These are phyloP conservation scores for Biscogniauxia sp. DNA, from an alignment of 2,329 filamentous ascomycete genomes.

Conservation along the genomic window DNA sequence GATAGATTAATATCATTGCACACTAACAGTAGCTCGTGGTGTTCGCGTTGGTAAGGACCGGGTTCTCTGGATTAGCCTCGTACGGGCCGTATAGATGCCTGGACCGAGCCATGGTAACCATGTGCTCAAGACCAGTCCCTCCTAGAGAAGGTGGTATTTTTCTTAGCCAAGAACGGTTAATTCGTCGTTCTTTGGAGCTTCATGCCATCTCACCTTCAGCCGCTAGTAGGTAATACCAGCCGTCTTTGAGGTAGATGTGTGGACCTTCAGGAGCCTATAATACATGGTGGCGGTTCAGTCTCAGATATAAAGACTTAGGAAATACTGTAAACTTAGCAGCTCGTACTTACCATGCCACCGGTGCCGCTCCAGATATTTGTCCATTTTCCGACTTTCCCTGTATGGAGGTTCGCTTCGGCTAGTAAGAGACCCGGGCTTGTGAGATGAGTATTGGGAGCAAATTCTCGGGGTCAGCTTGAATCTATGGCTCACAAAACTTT, in stretches of 20 bases:
- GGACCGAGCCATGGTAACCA: constrained; percentile 47
- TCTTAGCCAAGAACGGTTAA: background rate
- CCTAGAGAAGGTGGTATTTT: constrained; percentile 20
- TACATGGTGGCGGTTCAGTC: no score
- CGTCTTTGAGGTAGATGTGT: constrained; percentile 50
- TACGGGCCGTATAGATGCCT: constrained; percentile 43
- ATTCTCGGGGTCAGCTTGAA: background rate
- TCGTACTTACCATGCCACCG: constrained; percentile 32
- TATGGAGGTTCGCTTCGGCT: constrained; percentile 39
- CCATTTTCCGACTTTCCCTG: constrained; percentile 39
- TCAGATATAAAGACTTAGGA: no score
- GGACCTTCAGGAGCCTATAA: constrained; percentile 48
- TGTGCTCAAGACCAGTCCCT: constrained; percentile 48
- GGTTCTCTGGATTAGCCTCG: constrained; percentile 41
- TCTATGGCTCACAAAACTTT: constrained; percentile 27
- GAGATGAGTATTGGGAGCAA: background rate
- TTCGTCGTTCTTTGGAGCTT: background rate
- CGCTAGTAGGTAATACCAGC: constrained; percentile 52
- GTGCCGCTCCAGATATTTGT: constrained; percentile 48
- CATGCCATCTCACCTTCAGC: constrained; percentile 42
- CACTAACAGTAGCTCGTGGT: constrained; percentile 40
- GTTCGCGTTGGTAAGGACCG: constrained; percentile 45
- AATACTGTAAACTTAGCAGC: no score
- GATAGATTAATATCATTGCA: background rate
- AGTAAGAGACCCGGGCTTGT: constrained; percentile 39